Evolutionary conservation across 2,329 filamentous ascomycete genomes (phyloP).

Genomic region (Conoideocrella luteorostrata): DNA sequence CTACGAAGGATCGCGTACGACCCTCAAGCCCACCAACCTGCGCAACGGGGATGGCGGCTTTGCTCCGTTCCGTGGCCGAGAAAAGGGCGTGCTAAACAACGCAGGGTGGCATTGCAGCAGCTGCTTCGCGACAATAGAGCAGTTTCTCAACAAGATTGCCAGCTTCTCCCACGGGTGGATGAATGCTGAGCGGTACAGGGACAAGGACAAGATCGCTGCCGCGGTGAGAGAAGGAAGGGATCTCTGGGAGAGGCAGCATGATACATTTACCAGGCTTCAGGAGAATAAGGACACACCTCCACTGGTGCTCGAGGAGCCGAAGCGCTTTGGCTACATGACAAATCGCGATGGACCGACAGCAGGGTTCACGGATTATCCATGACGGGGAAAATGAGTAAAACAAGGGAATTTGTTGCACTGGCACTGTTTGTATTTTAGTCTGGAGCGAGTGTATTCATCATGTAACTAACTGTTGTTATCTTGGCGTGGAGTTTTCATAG

Average conservation of each 20-base stretch:
- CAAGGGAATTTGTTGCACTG: too few species aligned
- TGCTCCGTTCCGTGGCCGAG: conserved; percentile 30
- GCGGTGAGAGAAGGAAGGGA: conserved; percentile 47
- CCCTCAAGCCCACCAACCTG: conserved; percentile 47
- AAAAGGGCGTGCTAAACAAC: conserved; percentile 40
- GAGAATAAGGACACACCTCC: conserved; percentile 46
- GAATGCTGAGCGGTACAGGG: conserved; percentile 42
- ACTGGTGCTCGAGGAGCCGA: conserved; percentile 33
- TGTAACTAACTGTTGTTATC: too few species aligned
- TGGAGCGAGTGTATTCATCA: too few species aligned
- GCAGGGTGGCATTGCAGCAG: conserved; percentile 57
- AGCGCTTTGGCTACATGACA: conserved; percentile 39
- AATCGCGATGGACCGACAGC: conserved; percentile 39
- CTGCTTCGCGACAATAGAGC: conserved; percentile 50
- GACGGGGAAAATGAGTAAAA: too few species aligned
- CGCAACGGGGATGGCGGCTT: conserved; percentile 40
- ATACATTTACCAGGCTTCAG: conserved; percentile 43
- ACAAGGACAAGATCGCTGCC: conserved; percentile 41
- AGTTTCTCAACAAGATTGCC: conserved; percentile 49
- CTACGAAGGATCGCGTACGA: conserved; percentile 37
- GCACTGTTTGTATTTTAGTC: too few species aligned
- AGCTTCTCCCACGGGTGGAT: conserved; percentile 49
- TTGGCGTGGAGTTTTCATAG: too few species aligned
- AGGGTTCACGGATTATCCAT: conserved; percentile 41
- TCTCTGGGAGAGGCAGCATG: conserved; percentile 44